phyloP scores from a whole-genome alignment of 1,284 basidiomycete species.

The Fomitopsis pinicola region DNA sequence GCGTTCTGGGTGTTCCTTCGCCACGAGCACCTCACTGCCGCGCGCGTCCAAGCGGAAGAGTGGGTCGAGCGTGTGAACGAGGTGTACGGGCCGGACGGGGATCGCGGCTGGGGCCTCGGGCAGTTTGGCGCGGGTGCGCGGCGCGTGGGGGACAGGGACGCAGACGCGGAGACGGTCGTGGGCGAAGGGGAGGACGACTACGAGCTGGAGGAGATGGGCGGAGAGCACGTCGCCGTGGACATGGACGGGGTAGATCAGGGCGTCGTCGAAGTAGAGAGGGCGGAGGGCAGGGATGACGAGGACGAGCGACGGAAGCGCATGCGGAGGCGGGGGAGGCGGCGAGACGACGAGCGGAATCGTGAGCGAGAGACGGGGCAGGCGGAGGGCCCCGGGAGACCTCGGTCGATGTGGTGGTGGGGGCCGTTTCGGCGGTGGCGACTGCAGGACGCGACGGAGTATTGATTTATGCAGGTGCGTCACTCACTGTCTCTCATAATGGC shows the following conservation, averaged over 20 bases:
- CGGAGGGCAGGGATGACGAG: conserved; percentile 13
- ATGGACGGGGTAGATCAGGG: conserved; percentile 8
- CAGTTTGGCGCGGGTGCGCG: conserved; percentile 29
- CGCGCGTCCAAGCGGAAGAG: conserved; percentile 61
- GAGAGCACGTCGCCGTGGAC: conserved; percentile 14
- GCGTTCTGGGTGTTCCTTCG: conserved; percentile 27
- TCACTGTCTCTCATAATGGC: not conserved
- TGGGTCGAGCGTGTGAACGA: conserved; percentile 57
- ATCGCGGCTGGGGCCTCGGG: conserved; percentile 56
- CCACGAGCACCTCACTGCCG: conserved; percentile 62
- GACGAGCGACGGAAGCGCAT: conserved; percentile 10
- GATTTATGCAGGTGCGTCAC: conserved; percentile 8
- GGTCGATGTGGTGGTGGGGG: conserved; percentile 73
- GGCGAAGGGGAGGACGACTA: conserved; percentile 12
- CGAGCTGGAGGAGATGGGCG: conserved; percentile 20
- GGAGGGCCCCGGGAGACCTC: conserved; percentile 21
- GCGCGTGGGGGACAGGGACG: conserved; percentile 23
- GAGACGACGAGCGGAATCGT: conserved; percentile 5
- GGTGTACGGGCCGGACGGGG: conserved; percentile 42
- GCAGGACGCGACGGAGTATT: conserved; percentile 73
- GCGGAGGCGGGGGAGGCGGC: conserved; percentile 7
- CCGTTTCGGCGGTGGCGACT: conserved; percentile 69
- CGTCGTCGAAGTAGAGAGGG: conserved; percentile 8
- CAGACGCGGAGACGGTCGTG: conserved; percentile 17
- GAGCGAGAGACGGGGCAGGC: not conserved